These are phyloP conservation scores for Sequoiadendron giganteum DNA, from an alignment of 75 land plant species.

Conservation along the genomic window DNA sequence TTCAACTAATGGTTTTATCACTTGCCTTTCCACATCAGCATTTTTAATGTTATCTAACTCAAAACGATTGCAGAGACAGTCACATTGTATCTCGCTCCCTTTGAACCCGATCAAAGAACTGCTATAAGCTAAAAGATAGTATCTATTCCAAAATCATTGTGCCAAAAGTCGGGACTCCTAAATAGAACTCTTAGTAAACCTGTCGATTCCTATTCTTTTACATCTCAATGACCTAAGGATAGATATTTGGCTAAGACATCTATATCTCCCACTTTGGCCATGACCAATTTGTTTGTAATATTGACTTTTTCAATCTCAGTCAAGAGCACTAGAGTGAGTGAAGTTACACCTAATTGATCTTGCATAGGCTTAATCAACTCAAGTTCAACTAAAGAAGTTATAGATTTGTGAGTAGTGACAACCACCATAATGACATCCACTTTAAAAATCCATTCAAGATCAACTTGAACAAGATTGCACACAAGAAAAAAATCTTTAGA, in stretches of 20 bases:
- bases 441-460: conserved; percentile 70
- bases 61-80: conserved; percentile 69
- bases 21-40: conserved; percentile 66
- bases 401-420: conserved; percentile 79
- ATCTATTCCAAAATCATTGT: conserved; percentile 62
- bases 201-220: conserved; percentile 57
- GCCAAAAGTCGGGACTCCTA: conserved; percentile 58
- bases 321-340: conserved; percentile 64
- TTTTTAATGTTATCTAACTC: conserved; percentile 66
- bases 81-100: conserved; percentile 68
- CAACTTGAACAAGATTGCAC: conserved; percentile 80
- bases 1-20: conserved; percentile 80
- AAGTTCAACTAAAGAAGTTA: conserved; percentile 60
- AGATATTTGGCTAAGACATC: conserved; percentile 87
- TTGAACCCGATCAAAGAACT: conserved; percentile 78
- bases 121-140: conserved; percentile 84
- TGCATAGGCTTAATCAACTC: conserved; percentile 91
- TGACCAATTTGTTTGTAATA: conserved; percentile 70
- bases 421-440: conserved; percentile 80
- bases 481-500: no score
- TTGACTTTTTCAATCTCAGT: conserved; percentile 74
- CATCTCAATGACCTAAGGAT: conserved; percentile 86
- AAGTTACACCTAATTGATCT: conserved; percentile 87
- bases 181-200: conserved; percentile 73
- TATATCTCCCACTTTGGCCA: conserved; percentile 93